Base-by-base conservation (phyloP, 2,329 filamentous ascomycete species). In the Incumbomyces lentus region DNA sequence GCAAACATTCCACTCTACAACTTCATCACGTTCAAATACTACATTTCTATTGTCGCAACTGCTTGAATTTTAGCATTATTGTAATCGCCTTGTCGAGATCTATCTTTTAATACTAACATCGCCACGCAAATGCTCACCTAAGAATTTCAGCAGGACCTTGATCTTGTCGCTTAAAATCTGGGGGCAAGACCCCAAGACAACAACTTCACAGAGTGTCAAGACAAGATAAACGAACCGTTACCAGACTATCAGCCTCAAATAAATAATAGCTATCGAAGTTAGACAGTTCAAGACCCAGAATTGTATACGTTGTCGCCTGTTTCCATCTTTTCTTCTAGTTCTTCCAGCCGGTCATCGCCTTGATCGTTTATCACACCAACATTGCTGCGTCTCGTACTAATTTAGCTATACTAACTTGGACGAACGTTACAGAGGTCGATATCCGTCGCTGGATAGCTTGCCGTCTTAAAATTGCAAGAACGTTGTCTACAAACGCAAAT, bases 71-170 rank as follows among this genome's bases (percentile, higher is more conserved):
- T 35, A n/a, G 33, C 16, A 39, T 22, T 18, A 22, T 39, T 17
- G 5, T 13, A 6, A 3, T 17, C 36, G 13, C 4, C 36, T 17
- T 13, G 18, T 4, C 36, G 13, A 6, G 3, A 3, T 6, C 6
- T 17, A 39, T 39, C n/a, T 6, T 6, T 13, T 14, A 13, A 39
- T 39, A 39, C 36, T 18, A 39, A 39, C 18, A 18, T 39, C 13
- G 7, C 36, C 36, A 7, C n/a, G 12, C 5, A 13, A 13, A 39
- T 39, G 36, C 36, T 14, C 13, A 5, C n/a, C 36, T 39, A 6
- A 5, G 14, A 39, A 18, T 39, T 6, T 13, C 36, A 39, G 36
- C 81, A 85, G 62, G 82, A 81, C 18, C 79, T 79, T 52, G 82
- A 86, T 57, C 60, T 67, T 6, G 61, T 73, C 2, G 62, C 69